Evolutionary conservation across 139 green algal species (phyloP).

Genomic region (Ettlia oleoabundans): DNA sequence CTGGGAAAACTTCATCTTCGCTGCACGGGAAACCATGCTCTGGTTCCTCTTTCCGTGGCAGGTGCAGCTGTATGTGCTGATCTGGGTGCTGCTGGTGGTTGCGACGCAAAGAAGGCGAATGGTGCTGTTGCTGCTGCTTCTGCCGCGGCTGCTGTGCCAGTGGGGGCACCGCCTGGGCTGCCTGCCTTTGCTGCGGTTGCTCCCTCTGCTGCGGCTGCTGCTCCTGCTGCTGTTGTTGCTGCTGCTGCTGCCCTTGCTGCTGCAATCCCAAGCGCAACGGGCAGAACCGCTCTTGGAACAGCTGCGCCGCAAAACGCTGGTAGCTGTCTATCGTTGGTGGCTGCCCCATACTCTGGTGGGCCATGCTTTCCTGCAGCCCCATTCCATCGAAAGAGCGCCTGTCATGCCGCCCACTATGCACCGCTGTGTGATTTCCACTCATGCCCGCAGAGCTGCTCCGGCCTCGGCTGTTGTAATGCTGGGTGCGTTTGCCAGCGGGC

Average conservation of each 20-base stretch:
- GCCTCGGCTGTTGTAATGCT: neutral
- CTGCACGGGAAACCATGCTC: too few species aligned
- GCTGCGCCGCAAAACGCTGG: neutral
- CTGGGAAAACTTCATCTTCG: too few species aligned
- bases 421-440: too few species aligned
- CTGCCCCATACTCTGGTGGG: too few species aligned
- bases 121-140: too few species aligned
- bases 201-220: neutral
- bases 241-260: neutral
- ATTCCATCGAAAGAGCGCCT: neutral
- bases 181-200: neutral
- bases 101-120: too few species aligned
- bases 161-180: too few species aligned
- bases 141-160: too few species aligned
- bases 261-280: neutral
- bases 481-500: neutral
- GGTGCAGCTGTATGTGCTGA: neutral
- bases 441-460: neutral
- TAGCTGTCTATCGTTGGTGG: slow-evolving; percentile 1
- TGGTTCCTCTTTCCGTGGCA: neutral
- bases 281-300: slow-evolving; percentile 22
- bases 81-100: too few species aligned
- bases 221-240: neutral
- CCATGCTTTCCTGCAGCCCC: too few species aligned
- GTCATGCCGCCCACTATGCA: too few species aligned